Evolutionary conservation across 148 eudicot genomes (phyloP).

Genomic region (Polygonum maritimum): DNA sequence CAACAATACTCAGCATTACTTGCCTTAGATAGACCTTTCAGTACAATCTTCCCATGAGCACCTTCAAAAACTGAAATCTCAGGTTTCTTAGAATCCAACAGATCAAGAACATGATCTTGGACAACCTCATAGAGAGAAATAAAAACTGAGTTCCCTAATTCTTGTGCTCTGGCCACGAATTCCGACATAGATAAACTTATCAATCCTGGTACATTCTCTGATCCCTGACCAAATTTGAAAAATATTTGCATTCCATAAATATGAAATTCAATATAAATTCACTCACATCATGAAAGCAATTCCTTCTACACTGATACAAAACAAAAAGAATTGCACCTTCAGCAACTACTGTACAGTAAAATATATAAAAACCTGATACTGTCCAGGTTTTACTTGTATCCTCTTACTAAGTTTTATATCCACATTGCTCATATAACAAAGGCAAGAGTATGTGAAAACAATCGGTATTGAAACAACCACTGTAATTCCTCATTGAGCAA

Average conservation of each 20-base stretch:
- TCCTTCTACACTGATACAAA: neutral
- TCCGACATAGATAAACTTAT: slow-evolving; percentile 38
- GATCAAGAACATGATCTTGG: slow-evolving; percentile 62
- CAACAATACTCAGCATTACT: neutral
- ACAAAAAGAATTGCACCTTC: neutral
- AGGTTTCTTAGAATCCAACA: slow-evolving; percentile 41
- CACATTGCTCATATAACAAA: no score
- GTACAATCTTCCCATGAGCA: slow-evolving; percentile 55
- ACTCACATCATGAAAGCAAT: neutral
- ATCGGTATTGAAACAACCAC: neutral
- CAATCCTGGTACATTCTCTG: slow-evolving; percentile 57
- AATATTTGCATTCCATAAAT: neutral
- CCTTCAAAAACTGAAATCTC: slow-evolving; percentile 69
- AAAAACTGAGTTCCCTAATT: slow-evolving; percentile 32
- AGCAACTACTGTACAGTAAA: neutral
- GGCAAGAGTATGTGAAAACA: no score
- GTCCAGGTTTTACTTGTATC: neutral
- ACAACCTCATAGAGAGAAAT: slow-evolving; percentile 64
- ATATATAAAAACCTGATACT: neutral
- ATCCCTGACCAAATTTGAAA: slow-evolving; percentile 37
- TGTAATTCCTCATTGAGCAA: neutral
- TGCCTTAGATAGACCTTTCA: slow-evolving; percentile 85
- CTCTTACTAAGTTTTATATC: neutral
- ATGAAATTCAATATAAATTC: neutral
- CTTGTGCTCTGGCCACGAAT: slow-evolving; percentile 42